Conservation (phyloP, 2,329 filamentous ascomycete species). For the Ophiosphaerella narmari region DNA sequence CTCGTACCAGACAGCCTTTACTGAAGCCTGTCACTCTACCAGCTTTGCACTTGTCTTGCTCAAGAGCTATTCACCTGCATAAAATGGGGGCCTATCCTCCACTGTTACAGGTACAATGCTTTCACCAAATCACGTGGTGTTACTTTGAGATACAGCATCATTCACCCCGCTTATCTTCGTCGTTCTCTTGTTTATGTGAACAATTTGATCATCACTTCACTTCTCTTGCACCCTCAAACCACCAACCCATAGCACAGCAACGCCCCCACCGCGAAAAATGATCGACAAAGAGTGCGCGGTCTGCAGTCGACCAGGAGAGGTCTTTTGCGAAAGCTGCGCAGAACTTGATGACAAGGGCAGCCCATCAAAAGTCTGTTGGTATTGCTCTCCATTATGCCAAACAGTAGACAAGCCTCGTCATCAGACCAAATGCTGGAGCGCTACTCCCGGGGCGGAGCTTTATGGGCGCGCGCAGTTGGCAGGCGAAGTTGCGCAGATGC, state of each 20-base stretch:
- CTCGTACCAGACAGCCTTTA: background rate
- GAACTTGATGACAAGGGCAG: background rate
- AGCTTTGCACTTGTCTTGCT: background rate
- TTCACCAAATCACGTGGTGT: no score
- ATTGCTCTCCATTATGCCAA: conserved; percentile 6
- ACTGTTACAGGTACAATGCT: no score
- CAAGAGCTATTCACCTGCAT: no score
- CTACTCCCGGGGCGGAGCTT: conserved; percentile 1
- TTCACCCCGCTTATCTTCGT: no score
- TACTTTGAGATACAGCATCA: no score
- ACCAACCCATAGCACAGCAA: background rate
- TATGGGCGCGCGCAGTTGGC: conserved; percentile 8
- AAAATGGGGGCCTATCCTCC: no score
- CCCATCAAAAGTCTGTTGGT: conserved; percentile 5
- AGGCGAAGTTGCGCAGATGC: conserved; percentile 11
- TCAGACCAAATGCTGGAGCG: background rate
- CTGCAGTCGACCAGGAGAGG: conserved; percentile 5
- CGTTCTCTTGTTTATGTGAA: no score
- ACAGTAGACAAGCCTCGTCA: conserved; percentile 10
- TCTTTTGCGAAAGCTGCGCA: conserved; percentile 10
- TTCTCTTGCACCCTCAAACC: background rate
- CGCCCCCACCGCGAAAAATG: conserved; percentile 1
- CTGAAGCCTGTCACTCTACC: no score
- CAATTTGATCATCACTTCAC: no score
- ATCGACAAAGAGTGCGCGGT: conserved; percentile 6